phyloP scores from a whole-genome alignment of 2,329 filamentous ascomycete genomes.

The Pseudogymnoascus sp. region DNA sequence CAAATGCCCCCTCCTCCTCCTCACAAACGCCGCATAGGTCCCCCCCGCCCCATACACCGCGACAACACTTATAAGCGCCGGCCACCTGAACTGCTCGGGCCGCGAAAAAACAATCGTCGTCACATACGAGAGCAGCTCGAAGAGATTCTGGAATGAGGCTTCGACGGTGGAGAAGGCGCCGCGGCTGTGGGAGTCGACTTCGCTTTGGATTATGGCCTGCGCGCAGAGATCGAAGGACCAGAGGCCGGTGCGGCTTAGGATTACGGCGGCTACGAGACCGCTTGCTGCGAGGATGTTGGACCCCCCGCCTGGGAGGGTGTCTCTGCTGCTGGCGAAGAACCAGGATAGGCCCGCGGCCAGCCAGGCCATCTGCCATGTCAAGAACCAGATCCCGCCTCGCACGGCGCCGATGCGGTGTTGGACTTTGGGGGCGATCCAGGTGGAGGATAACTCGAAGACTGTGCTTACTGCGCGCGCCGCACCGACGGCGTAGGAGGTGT shows the following conservation, averaged over 20 bases:
- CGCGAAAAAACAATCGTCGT: conserved; percentile 29
- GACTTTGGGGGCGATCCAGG: conserved; percentile 50
- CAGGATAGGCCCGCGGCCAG: conserved; percentile 38
- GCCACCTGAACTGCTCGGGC: conserved; percentile 30
- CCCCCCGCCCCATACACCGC: conserved; percentile 25
- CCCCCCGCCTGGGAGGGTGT: too few species aligned
- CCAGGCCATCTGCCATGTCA: conserved; percentile 58
- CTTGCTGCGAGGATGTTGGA: not conserved
- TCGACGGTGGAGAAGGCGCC: conserved; percentile 34
- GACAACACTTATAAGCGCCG: conserved; percentile 29
- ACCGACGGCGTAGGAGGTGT: conserved; percentile 44
- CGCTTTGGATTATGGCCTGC: conserved; percentile 36
- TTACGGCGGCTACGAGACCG: conserved; percentile 29
- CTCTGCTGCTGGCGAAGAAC: conserved; percentile 31
- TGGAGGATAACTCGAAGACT: conserved; percentile 52
- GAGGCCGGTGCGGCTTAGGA: conserved; percentile 32
- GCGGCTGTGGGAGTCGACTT: conserved; percentile 25
- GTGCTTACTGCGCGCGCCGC: conserved; percentile 46
- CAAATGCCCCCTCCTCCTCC: conserved; percentile 28
- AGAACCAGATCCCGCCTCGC: conserved; percentile 61
- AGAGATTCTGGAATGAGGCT: conserved; percentile 29
- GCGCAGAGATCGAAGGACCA: conserved; percentile 34
- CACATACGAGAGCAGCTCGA: conserved; percentile 31
- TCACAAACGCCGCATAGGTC: conserved; percentile 30
- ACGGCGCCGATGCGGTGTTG: conserved; percentile 50